Base-by-base conservation (phyloP, 129 eudicot species). In the Helianthus tuberosus region DNA sequence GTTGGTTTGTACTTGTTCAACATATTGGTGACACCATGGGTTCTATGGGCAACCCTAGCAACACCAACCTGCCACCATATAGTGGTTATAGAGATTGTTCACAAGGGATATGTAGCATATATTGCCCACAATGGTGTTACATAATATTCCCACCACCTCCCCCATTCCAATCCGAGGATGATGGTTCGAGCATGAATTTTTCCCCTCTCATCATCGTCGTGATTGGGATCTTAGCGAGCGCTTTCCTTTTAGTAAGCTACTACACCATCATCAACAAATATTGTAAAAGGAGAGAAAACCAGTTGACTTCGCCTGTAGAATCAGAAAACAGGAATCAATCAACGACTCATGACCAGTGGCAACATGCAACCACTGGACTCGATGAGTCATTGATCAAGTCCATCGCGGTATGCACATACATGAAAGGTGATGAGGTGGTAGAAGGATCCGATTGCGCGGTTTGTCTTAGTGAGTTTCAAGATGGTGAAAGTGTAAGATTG, bases 81-180 rank as follows among this genome's bases (percentile, higher is more conserved):
- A 85, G 81, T 53, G 77, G 78, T 17, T 91, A 84, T 74, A 88
- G 79, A 61, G 97, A 88, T 35, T 91, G 97, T 72, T 82, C 97
- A 78, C 83, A 68, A 73, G 92, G 86, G 2, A 86, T 86, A 36
- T 91, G 97, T 76, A 91, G 88, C 88, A 80, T 84, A 72, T 89
- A 86, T 47, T 89, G 96, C 65, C 96, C 96, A 51, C 96, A 86
- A 72, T 89, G 89, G 80, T 89, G 96, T 69, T 89, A 86, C 86
- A 75, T 86, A 12, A 84, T 75, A 36, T 86, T 86, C 83, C 80
- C 89, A 25, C 93, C 81, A 38, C 95, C 86, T 7, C 82, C 88
- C 0, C 76, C 79, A 3, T 68, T 82, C 8, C 52, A 72, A 4
- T 64, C 79, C 11, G 74, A 55, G 3, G 81, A 76, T 8, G 87